These are phyloP conservation scores for Monilinia aucupariae DNA, from an alignment of 2,329 filamentous ascomycete species.

Conservation along the genomic window DNA sequence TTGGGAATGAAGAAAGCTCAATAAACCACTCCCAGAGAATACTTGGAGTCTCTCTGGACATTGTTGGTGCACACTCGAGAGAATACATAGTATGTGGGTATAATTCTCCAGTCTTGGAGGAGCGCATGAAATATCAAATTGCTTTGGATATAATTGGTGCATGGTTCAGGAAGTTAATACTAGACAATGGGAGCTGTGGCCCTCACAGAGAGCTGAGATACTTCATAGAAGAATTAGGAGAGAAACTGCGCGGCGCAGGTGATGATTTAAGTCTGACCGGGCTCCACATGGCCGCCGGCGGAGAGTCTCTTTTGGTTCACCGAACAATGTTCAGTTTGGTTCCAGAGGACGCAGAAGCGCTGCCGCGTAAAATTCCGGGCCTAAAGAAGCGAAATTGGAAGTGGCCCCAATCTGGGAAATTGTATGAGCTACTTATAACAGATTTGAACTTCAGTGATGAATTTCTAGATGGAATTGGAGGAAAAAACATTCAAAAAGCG, in stretches of 20 bases:
- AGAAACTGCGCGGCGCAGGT: not conserved
- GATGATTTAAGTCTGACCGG: not conserved
- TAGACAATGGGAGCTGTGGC: not conserved
- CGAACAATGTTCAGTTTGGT: not conserved
- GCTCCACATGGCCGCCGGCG: not conserved
- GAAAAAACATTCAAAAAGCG: too few relatives aligned
- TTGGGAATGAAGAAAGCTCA: not conserved
- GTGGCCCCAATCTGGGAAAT: not conserved
- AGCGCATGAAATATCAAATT: not conserved
- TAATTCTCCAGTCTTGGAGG: too few relatives aligned
- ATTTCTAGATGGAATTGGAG: too few relatives aligned
- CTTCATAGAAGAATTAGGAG: not conserved
- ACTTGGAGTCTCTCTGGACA: not conserved
- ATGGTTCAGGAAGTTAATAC: not conserved
- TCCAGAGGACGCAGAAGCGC: not conserved
- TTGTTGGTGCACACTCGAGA: not conserved
- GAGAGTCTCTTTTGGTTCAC: too few relatives aligned
- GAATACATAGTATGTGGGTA: not conserved
- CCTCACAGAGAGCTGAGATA: not conserved
- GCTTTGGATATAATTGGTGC: not conserved
- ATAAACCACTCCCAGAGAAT: not conserved
- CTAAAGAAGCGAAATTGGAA: too few relatives aligned
- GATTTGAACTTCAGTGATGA: too few relatives aligned
- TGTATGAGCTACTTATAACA: not conserved
- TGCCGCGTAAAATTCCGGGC: not conserved